phyloP scores from a whole-genome alignment of 192 early-diverging fungal genomes.

The Podochytrium sp. region DNA sequence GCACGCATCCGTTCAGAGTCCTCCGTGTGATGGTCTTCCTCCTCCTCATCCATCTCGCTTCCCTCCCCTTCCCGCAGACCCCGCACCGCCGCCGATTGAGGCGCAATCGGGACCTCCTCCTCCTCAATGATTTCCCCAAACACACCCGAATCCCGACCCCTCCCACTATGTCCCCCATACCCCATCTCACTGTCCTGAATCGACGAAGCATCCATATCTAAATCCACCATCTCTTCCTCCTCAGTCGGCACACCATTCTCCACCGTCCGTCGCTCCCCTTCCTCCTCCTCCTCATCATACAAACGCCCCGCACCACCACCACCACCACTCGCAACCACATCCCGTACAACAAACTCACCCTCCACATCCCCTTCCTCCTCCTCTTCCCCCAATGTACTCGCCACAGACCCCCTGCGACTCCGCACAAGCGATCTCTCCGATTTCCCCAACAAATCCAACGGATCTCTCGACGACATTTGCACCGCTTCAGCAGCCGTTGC shows the following conservation, averaged over 20 bases:
- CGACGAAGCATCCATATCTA: too few relatives aligned
- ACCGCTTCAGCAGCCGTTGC: background rate
- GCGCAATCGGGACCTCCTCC: background rate
- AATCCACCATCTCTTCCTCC: background rate
- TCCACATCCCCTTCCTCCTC: conserved; percentile 1
- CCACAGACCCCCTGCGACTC: too few relatives aligned
- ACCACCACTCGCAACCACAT: background rate
- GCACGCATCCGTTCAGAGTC: background rate
- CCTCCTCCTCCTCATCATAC: background rate
- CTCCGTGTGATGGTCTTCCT: background rate
- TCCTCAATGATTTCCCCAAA: background rate
- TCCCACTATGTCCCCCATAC: too few relatives aligned
- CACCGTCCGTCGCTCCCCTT: too few relatives aligned
- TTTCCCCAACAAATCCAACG: too few relatives aligned
- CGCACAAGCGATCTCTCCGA: too few relatives aligned
- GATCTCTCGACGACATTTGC: background rate
- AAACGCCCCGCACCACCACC: background rate
- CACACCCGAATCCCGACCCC: too few relatives aligned
- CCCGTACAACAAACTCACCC: conserved; percentile 2
- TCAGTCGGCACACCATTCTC: background rate
- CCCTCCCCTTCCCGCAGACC: background rate
- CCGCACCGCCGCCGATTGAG: background rate
- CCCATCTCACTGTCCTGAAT: too few relatives aligned
- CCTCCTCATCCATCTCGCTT: background rate
- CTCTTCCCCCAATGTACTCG: too few relatives aligned